Evolutionary conservation across 495 filamentous ascomycete genomes (phyloP).

Genomic region (Jackrogersella minutella): DNA sequence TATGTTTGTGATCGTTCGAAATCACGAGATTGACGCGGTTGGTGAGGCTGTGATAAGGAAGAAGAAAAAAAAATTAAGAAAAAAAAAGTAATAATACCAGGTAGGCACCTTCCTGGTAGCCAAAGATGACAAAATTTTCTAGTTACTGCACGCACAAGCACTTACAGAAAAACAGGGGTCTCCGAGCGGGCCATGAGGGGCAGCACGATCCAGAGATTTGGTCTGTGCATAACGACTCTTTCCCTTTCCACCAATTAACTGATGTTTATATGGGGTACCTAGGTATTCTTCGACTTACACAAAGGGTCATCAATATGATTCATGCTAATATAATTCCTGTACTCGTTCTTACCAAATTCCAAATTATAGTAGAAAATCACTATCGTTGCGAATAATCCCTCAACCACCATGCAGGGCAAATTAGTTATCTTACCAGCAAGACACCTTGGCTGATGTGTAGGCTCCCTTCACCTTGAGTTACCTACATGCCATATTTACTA

Average conservation of each 20-base stretch:
- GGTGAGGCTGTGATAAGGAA: constrained; percentile 7
- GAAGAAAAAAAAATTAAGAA: constrained; percentile 15
- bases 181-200: constrained; percentile 16
- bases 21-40: constrained; percentile 1
- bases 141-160: constrained; percentile 2
- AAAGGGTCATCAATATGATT: too few species aligned
- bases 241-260: not conserved
- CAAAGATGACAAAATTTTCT: constrained; percentile 18
- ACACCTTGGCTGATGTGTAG: not conserved
- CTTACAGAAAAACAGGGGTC: constrained; percentile 31
- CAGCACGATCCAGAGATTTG: not conserved
- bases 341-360: too few species aligned
- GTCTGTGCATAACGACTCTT: constrained; percentile 5
- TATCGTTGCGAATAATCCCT: too few species aligned
- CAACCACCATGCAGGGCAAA: not conserved
- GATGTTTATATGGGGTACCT: not conserved
- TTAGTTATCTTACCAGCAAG: not conserved
- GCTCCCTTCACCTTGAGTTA: not conserved
- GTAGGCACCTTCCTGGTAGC: too few species aligned
- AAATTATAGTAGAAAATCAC: too few species aligned
- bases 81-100: constrained; percentile 1
- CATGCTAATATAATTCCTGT: too few species aligned
- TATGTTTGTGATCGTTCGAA: not conserved
- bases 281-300: not conserved
- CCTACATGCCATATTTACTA: not conserved